These are phyloP conservation scores for Calonectria honghensis DNA, from an alignment of 2,329 filamentous ascomycete genomes.

Conservation along the genomic window DNA sequence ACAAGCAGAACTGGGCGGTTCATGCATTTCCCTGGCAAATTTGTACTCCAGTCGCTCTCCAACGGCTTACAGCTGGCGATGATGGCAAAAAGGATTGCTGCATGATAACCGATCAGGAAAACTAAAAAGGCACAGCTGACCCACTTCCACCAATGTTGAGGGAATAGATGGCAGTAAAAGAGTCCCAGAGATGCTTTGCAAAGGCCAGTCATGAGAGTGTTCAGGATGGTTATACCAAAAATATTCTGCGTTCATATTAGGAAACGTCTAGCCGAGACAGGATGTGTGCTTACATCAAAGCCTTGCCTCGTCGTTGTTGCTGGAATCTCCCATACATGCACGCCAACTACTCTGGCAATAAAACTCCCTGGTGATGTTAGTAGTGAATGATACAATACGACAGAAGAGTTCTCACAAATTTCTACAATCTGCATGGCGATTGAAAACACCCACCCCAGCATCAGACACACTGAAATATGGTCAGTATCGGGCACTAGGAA, in stretches of 20 bases:
- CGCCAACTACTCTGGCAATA: slow-evolving; percentile 37
- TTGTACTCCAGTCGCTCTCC: slow-evolving; percentile 49
- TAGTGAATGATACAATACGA: too few relatives aligned
- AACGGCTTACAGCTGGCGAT: slow-evolving; percentile 45
- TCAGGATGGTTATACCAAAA: slow-evolving; percentile 55
- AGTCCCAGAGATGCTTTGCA: background rate
- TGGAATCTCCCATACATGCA: slow-evolving; percentile 46
- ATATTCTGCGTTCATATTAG: slow-evolving; percentile 51
- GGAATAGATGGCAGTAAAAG: slow-evolving; percentile 11
- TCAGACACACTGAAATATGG: slow-evolving; percentile 25
- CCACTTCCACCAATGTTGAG: slow-evolving; percentile 10
- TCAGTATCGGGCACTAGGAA: background rate
- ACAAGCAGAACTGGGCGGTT: slow-evolving; percentile 67
- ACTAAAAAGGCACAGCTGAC: background rate
- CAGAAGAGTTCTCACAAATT: slow-evolving; percentile 20
- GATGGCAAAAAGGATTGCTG: slow-evolving; percentile 58
- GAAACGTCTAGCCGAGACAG: slow-evolving; percentile 31
- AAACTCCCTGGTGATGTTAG: slow-evolving; percentile 32
- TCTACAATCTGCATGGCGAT: slow-evolving; percentile 1
- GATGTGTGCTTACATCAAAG: slow-evolving; percentile 33
- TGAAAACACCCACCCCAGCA: background rate
- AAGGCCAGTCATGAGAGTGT: slow-evolving; percentile 48
- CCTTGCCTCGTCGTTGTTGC: slow-evolving; percentile 25
- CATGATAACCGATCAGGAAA: background rate
- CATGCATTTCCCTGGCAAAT: slow-evolving; percentile 61